Evolutionary conservation across 495 filamentous ascomycete genomes (phyloP), one percentile per base, ranked within the genome.

Genomic region (Parathielavia appendiculata): DNA sequence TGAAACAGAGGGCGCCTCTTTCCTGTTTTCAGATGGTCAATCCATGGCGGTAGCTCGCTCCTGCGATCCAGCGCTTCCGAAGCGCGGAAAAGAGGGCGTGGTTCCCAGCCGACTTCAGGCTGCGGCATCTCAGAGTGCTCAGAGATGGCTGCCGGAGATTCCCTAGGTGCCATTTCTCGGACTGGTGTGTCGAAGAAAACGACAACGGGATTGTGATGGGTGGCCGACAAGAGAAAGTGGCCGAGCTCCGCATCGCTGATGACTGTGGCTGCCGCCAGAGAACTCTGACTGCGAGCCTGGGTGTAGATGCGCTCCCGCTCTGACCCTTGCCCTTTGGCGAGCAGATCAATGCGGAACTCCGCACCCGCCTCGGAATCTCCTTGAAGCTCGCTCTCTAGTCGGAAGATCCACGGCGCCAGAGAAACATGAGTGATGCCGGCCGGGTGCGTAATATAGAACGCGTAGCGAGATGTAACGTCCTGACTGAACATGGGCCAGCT

Each of bases 221-320:
- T 79, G n/a, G 81, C 78, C 0, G 91, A 91, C 39, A 95, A 75
- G 39, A 97, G 73, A 41, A 95, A 79, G 63, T 91, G 88, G 52
- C 90, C 91, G 45, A 95, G 73, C 61, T 91, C 86, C 13, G 84
- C 83, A 62, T 91, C 86, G 36, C 79, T 77, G 57, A 92, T 81
- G 19, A 84, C 77, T n/a, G 86, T 72, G 61, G 83, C 82, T 14
- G 86, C 79, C 16, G 81, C 77, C 32, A 87, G 73, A 44, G 78
- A 76, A 7, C 65, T 69, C 50, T 69, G 70, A 32, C 69, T 59
- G 46, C 73, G 55, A 26, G 75, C 66, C 47, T 75, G 75, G 0
- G 78, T 79, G 62, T 83, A 77, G 39, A 88, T 73, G 41, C 77
- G 69, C 57, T 91, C 85, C 47, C 86, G 76, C 7, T 79, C 71